Conservation (phyloP, 257 asterid genomes). For the Gentiana straminea region DNA sequence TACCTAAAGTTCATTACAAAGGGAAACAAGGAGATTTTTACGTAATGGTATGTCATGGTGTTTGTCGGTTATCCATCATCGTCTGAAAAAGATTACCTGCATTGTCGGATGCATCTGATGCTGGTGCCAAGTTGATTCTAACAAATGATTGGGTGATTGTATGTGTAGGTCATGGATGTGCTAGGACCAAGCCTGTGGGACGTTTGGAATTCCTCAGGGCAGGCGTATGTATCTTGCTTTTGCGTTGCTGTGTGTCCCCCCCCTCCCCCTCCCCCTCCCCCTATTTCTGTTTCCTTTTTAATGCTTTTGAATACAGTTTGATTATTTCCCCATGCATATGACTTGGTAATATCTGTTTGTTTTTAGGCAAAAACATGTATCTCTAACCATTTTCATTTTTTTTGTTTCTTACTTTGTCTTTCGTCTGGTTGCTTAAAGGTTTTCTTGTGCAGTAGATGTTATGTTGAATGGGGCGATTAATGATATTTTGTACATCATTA, state of each 20-base stretch:
- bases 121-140: not conserved
- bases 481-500: conserved; percentile 3
- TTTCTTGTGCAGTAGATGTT: not conserved
- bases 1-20: conserved; percentile 36
- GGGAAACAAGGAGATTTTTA: conserved; percentile 40
- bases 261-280: no score
- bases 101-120: not conserved
- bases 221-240: conserved; percentile 24
- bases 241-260: not conserved
- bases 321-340: not conserved
- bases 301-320: no score
- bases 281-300: no score
- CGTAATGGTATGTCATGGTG: conserved; percentile 25
- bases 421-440: not conserved
- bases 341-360: not conserved
- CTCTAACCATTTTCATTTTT: no score
- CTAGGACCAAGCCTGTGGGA: conserved; percentile 50
- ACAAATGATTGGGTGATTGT: not conserved
- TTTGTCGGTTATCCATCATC: no score
- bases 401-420: not conserved
- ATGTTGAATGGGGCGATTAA: not conserved
- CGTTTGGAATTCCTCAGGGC: conserved; percentile 44
- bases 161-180: conserved; percentile 45
- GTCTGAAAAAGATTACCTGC: no score
- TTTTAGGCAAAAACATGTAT: not conserved